Base-by-base conservation (phyloP, 2,329 filamentous ascomycete species). In the Mariannaea sp. region DNA sequence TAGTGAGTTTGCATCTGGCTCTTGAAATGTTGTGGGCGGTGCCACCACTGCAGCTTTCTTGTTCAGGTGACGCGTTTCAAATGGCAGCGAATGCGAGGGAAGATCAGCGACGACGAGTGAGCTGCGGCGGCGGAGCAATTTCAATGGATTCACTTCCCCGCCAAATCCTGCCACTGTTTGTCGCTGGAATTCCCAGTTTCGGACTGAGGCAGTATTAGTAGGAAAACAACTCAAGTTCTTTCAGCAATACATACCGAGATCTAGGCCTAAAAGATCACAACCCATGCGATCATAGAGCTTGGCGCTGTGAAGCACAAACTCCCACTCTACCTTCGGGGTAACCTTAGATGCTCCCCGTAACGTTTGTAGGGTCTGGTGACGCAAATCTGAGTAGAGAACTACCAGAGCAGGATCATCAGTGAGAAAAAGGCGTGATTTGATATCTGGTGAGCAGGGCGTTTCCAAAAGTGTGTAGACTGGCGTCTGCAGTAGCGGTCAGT, bases 321-420 rank as follows among this genome's bases (percentile, higher is more conserved):
- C 84, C 89, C 90, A 96, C 72, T 97, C 92, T 4, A 87, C 85
- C 57, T 82, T 83, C 0, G 89, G 87, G 2, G 85, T 87, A 14
- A 96, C 81, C 71, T 91, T 90, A 1, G 88, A 87, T 6, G 90
- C 90, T n/a, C 92, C 92, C 26, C 87, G 85, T 7, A 96, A 80
- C 0, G 91, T 95, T 69, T 95, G 90, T 1, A 92, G 74, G 0
- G 88, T 91, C 73, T 87, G 88, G 58, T 88, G 88, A 41, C 92
- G 85, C 7, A 99, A 81, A 64, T 97, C 88, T 20, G 87, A 83
- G 71, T 99, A 99, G 2, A 99, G 75, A 1, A 96, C 84, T 1
- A 97, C 85, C 2, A 97, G 80, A 0, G 91, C 90, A 1, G 94
- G 93, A 68, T 99, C 94, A 63, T 97, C 93, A 0, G 91, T 90